Evolutionary conservation across 1,284 basidiomycete genomes (phyloP).

Genomic region (Polyporus tsugae): DNA sequence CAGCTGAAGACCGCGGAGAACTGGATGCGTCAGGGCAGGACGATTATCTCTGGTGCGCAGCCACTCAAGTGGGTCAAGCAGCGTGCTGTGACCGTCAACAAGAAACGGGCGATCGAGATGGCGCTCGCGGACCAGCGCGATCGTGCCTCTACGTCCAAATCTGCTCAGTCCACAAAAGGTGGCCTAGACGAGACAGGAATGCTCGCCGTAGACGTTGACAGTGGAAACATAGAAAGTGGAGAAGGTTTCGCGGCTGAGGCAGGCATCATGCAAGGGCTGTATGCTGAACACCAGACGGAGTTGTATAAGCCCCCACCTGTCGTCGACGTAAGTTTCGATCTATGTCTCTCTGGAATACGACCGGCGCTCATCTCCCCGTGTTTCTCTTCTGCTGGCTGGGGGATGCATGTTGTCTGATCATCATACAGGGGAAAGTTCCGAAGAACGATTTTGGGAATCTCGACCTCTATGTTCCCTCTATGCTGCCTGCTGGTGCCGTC

Average conservation of each 20-base stretch:
- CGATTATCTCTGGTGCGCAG: slow-evolving; percentile 78
- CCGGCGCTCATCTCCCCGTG: slow-evolving; percentile 5
- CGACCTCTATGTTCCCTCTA: slow-evolving; percentile 93
- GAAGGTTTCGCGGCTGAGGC: slow-evolving; percentile 51
- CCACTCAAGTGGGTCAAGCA: slow-evolving; percentile 93
- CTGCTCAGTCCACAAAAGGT: slow-evolving; percentile 26
- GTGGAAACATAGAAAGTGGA: slow-evolving; percentile 11
- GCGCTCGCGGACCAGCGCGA: slow-evolving; percentile 51
- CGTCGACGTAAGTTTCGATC: slow-evolving; percentile 66
- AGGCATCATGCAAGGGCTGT: slow-evolving; percentile 87
- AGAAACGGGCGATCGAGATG: slow-evolving; percentile 86
- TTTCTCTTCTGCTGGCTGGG: slow-evolving; percentile 1
- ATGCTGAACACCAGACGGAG: slow-evolving; percentile 89
- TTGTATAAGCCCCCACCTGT: slow-evolving; percentile 84
- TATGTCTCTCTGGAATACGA: neutral
- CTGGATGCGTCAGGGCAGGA: slow-evolving; percentile 92
- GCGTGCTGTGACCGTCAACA: slow-evolving; percentile 84
- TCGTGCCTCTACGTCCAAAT: slow-evolving; percentile 15
- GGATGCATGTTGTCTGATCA: neutral
- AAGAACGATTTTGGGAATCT: slow-evolving; percentile 98
- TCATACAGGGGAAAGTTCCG: slow-evolving; percentile 85
- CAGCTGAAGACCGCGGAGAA: slow-evolving; percentile 91
- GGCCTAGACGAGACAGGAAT: slow-evolving; percentile 38
- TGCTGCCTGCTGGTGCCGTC: slow-evolving; percentile 90
- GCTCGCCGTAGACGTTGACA: slow-evolving; percentile 15